Base-by-base conservation (phyloP, 345 rosid species). In the Moricandia arvensis region DNA sequence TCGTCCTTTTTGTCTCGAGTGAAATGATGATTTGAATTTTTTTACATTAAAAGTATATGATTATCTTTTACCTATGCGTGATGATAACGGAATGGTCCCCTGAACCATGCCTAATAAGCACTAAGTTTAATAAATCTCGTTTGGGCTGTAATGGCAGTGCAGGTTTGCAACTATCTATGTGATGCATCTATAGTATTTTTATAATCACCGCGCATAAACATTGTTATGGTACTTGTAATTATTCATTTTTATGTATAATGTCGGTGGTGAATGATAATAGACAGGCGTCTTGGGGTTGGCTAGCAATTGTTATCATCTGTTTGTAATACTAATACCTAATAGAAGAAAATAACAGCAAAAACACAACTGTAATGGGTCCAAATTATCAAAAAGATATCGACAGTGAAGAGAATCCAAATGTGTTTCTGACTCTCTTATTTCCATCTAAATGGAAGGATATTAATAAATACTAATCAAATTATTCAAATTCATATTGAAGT, bases 191-290 rank as follows among this genome's bases (percentile, higher is more conserved):
- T 21, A 7, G 33, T 71, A 41, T 27, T 49, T 59, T 26, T 29
- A 72, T 78, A 78, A 72, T 66, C 73, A 60, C 73, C 72, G 65
- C 67, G 35, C 73, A 72, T 60, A 35, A 72, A 17, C 13, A 35
- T 38, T 33, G 4, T 31, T 8, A 45, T 33, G 66, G 16, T 58
- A 59, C 57, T 24, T 77, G 7, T 59, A 13, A 72, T 72, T 66
- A 29, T 63, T 18, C 17, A 30, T 60, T 57, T 60, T 24, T 57
- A 30, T 29, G 51, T 34, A 24, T 60, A 37, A 66, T 72, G 77
- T 78, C 81, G 81, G 77, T 78, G 77, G 58, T 72, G 18, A 78
- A 45, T 70, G 1, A 77, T 77, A 59, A 49, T 66, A 59, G 33
- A 71, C 38, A 71, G 68, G 15, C 13, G 66, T 76, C 18, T 71